phyloP scores from a whole-genome alignment of 805 yeast genomes.

The Metschnikowia henanensis region DNA sequence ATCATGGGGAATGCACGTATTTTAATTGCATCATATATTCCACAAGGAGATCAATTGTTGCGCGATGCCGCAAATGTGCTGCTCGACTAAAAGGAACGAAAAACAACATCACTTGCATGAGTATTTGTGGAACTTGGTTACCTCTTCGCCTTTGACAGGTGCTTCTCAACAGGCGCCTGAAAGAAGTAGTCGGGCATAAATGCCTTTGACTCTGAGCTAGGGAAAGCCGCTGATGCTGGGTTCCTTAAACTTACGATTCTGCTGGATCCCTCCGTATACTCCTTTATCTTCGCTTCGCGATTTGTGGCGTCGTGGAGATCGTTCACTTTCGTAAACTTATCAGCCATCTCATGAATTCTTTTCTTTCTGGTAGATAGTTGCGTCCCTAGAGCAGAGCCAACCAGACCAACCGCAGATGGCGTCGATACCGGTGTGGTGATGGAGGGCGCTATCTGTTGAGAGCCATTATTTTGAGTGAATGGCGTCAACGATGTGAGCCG shows the following conservation, averaged over 20 bases:
- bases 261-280: constrained; percentile 7
- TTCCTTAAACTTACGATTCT: constrained; percentile 6
- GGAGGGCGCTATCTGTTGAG: constrained; percentile 23
- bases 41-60: too few species aligned
- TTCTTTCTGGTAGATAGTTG: constrained; percentile 39
- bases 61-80: too few species aligned
- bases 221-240: constrained; percentile 8
- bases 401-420: constrained; percentile 9
- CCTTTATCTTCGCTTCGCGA: constrained; percentile 7
- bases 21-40: too few species aligned
- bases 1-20: too few species aligned
- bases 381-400: constrained; percentile 15
- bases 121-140: too few species aligned
- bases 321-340: constrained; percentile 36
- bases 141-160: constrained; percentile 32
- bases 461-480: constrained; percentile 33
- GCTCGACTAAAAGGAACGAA: too few species aligned
- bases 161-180: constrained; percentile 12
- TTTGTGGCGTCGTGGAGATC: constrained; percentile 29
- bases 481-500: constrained; percentile 53
- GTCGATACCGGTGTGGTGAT: constrained; percentile 16
- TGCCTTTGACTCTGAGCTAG: constrained; percentile 20
- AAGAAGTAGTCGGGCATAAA: constrained; percentile 20
- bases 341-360: constrained; percentile 42
- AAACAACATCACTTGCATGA: too few species aligned